Percentiles rank a stretch among this genome's conserved stretches.
Conservation (phyloP, 331 rosid species). For the Prunus yedoensis region DNA sequence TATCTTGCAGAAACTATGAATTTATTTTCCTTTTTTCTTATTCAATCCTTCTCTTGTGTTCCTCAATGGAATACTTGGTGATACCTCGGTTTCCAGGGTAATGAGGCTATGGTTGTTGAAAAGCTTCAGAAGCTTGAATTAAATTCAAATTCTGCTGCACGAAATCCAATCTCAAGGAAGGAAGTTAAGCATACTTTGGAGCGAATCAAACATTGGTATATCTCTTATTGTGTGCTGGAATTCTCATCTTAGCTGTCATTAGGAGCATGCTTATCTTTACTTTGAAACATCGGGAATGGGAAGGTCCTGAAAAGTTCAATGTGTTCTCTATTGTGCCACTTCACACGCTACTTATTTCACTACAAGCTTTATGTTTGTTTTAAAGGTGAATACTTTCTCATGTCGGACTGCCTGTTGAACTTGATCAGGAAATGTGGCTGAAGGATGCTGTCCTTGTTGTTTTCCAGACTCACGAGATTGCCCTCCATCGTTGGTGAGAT, state of each 20-base stretch:
- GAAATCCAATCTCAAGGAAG: conserved; percentile 58
- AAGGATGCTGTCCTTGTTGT: conserved; percentile 72
- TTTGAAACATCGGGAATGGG: neutral
- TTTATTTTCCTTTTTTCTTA: conserved; percentile 3
- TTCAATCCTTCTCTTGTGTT: conserved; percentile 7
- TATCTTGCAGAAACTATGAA: conserved; percentile 25
- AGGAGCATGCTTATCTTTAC: conserved; percentile 5
- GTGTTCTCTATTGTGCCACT: conserved; percentile 18
- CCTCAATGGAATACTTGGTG: conserved; percentile 15
- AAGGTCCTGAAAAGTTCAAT: conserved; percentile 15
- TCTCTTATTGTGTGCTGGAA: conserved; percentile 22
- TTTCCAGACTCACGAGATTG: conserved; percentile 78
- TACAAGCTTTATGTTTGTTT: conserved; percentile 16
- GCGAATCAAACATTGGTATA: conserved; percentile 65
- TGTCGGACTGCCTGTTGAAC: conserved; percentile 49
- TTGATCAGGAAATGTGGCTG: conserved; percentile 91
- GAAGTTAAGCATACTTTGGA: conserved; percentile 57
- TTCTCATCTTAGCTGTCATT: conserved; percentile 30
- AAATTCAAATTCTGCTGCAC: conserved; percentile 52
- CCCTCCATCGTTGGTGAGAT: conserved; percentile 80
- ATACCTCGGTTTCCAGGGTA: conserved; percentile 56
- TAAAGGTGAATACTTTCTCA: conserved; percentile 38
- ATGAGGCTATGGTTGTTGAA: conserved; percentile 66
- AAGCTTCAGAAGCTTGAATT: conserved; percentile 74
- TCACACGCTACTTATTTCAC: conserved; percentile 24